Evolutionary conservation across 164 flowering plant species (phyloP), one percentile per base, ranked within the genome.

Genomic region (Kalanchoe fedtschenkoi): DNA sequence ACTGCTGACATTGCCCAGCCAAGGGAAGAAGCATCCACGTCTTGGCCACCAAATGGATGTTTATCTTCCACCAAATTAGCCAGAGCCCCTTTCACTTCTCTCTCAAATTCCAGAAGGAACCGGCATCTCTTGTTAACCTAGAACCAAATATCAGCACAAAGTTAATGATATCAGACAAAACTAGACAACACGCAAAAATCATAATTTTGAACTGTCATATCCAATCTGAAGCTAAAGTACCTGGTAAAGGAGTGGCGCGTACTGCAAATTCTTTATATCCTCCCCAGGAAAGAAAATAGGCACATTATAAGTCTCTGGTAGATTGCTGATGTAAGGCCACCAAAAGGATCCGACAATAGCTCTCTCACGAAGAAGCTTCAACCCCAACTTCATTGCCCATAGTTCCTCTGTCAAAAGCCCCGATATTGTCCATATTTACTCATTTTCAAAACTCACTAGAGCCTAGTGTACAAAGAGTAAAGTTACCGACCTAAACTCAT

Each of bases 1-100:
- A 90, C 99, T 10, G 99, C 92, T 60, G 97, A 82, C 96, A 90
- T 88, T 35, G 97, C 95, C 99, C 99, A 93, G 46, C 99, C 97
- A 42, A 93, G 87, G 30, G 95, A 67, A 43, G 96, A 86, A 58
- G 99, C 89, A 76, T 90, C 78, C 16, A 88, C 75, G 64, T 77
- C 81, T 74, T 79, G 91, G 43, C 91, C 88, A 29, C 80, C 72
- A 74, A 90, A 93, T 69, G 96, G 97, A 64, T 93, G 96, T 63
- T 80, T 74, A 34, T 70, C 67, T 6, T 69, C 65, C 58, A 64
- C 63, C 63, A 88, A 44, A 70, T 72, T 75, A 54, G 72, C 80
- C 58, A 90, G 78, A 43, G 67, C 65, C 34, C 13, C 43, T 62
- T 74, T 80, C 60, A 84, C 72, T 66, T 79, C 78, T 71, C 81